Evolutionary conservation across 2,329 filamentous ascomycete species (phyloP).

Genomic region (Cadophora gregata): DNA sequence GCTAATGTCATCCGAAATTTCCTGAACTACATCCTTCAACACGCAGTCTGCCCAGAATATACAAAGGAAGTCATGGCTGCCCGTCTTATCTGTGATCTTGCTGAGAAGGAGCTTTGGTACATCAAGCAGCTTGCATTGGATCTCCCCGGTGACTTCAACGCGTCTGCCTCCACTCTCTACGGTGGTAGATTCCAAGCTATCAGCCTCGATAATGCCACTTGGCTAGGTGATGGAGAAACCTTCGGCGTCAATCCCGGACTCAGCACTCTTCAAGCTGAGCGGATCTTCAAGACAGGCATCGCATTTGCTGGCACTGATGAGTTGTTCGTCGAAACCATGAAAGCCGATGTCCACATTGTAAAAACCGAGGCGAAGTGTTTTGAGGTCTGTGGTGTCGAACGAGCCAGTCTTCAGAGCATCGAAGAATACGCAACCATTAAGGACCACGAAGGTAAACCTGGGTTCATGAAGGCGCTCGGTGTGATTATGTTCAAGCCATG

Average conservation of each 20-base stretch:
- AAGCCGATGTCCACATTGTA: constrained; percentile 48
- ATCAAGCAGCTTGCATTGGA: constrained; percentile 55
- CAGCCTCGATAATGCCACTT: constrained; percentile 26
- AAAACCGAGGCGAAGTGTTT: constrained; percentile 61
- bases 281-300: constrained; percentile 53
- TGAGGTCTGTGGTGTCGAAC: constrained; percentile 61
- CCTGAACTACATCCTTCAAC: constrained; percentile 82
- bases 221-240: constrained; percentile 37
- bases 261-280: constrained; percentile 48
- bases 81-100: constrained; percentile 67
- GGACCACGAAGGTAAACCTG: constrained; percentile 44
- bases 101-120: constrained; percentile 69
- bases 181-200: constrained; percentile 50
- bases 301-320: constrained; percentile 47
- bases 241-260: constrained; percentile 36
- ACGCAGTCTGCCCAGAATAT: constrained; percentile 87
- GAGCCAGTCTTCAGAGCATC: constrained; percentile 50
- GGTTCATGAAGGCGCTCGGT: constrained; percentile 52
- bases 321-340: constrained; percentile 43
- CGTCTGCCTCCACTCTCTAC: constrained; percentile 73
- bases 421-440: constrained; percentile 53
- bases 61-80: constrained; percentile 69
- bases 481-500: constrained; percentile 51
- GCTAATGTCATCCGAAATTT: constrained; percentile 81
- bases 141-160: constrained; percentile 82